Evolutionary conservation across 805 yeast species (phyloP), one percentile per base, ranked within the genome.

Genomic region (Cyberlindnera nakhonratchasimensis): DNA sequence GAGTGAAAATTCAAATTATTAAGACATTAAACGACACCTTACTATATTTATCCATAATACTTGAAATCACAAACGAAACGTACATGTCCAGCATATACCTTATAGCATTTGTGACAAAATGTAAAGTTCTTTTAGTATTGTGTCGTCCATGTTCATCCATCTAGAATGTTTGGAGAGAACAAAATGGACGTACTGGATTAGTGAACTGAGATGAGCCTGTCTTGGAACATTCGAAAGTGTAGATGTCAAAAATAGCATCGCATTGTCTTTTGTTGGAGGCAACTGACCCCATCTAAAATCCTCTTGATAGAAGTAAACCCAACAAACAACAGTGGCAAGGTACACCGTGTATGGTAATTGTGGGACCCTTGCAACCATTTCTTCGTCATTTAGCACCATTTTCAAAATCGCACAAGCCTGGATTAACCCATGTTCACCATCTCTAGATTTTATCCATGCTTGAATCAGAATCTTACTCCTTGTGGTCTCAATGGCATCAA

Each of bases 321-420:
- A 53, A 18, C 56, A 49, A n/a, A 50, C 38, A 6, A 53, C 14
- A 2, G 51, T 41, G 8, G 54, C 49, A 10, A 55, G 21, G 29
- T 53, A 53, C 2, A 46, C 31, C 1, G 50, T 36, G 23, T 50
- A 52, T 1, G 62, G 52, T 10, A 58, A 43, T 40, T 60, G 64
- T 7, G 65, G 54, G 24, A 60, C 43, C 14, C 46, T 43, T 5
- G 47, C 39, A 6, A 61, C 33, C 9, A 59, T 47, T 2, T 49
- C 55, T 8, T 47, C 55, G 34, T 61, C 56, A n/a, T 45, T 41
- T 14, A 53, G 39, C 3, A 58, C 55, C 18, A 56, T 51, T 17
- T 56, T 50, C 21, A 65, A 40, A 11, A 64, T 48, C 22, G 55
- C 48, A 32, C 64, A 59, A 1, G 68, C 58, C 30, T 59, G 59